Conservation (phyloP, 176 grass and related monocot species). For the Phoenix roebelenii region DNA sequence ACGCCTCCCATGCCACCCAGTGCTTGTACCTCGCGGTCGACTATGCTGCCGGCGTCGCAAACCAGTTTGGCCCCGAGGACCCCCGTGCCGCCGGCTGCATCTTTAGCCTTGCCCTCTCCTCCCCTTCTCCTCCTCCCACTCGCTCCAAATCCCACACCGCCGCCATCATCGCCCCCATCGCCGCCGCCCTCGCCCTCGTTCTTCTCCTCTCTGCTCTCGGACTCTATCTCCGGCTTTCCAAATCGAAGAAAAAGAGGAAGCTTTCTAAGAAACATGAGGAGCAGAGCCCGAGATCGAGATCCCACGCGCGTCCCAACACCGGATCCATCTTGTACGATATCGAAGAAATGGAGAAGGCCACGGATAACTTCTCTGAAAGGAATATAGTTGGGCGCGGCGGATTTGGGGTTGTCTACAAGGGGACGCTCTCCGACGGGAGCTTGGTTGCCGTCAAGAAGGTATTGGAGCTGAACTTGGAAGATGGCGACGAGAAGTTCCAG, state of each 20-base stretch:
- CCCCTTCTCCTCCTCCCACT: neutral
- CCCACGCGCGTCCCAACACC: conserved; percentile 60
- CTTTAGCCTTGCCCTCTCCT: conserved; percentile 40
- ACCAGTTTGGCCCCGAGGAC: conserved; percentile 28
- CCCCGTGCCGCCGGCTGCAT: conserved; percentile 37
- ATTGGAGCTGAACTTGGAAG: conserved; percentile 55
- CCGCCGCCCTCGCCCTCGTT: conserved; percentile 25
- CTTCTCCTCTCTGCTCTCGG: conserved; percentile 5
- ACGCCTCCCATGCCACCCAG: conserved; percentile 20
- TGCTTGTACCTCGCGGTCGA: conserved; percentile 66
- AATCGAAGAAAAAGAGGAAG: conserved; percentile 11
- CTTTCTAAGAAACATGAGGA: neutral
- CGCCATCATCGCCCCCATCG: conserved; percentile 23
- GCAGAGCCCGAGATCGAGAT: conserved; percentile 19
- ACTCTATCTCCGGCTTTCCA: conserved; percentile 25
- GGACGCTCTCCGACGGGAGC: conserved; percentile 50
- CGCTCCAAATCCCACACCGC: conserved; percentile 26
- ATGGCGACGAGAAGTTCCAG: conserved; percentile 70
- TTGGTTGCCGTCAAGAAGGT: conserved; percentile 81
- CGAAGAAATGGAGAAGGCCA: conserved; percentile 60
- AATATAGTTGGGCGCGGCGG: conserved; percentile 82
- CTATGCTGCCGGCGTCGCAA: conserved; percentile 55
- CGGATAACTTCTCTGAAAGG: conserved; percentile 40
- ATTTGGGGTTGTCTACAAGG: conserved; percentile 76
- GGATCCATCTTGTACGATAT: conserved; percentile 68